Base-by-base conservation (phyloP, 1,139 yeast genomes). In the Scheffersomyces cryptocercus region DNA sequence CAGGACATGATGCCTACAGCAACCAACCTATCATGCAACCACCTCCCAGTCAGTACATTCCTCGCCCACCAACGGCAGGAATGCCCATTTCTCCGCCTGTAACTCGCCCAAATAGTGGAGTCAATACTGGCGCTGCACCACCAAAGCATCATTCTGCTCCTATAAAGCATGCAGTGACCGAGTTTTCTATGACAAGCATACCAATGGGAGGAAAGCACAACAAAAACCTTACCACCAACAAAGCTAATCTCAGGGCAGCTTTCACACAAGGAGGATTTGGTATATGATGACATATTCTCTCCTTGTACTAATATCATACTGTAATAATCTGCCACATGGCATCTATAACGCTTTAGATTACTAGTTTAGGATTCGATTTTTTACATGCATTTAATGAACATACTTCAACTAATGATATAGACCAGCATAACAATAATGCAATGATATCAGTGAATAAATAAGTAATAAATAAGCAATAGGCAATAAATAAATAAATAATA, bases 191-290 rank as follows among this genome's bases (percentile, higher is more conserved):
- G 64, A 63, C 62, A 62, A 62, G 63, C 38, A 64, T 72, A 59
- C 79, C 79, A 9, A 46, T 59, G 7, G 73, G 67, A 3, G 65
- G 58, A 16, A 65, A 56, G 44, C 59, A 53, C 50, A 61, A 69
- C 46, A 73, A 73, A 56, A 72, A 73, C 48, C 53, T 56, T 30
- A 59, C 55, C 15, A 53, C 62, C 11, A 70, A 70, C 46, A 70
- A 70, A 46, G 78, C 75, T 2, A 61, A 65, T 37, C 56, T 74
- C 42, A 59, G 79, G 41, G 70, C 75, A 9, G 78, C 77, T 1
- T 65, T 74, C 43, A 65, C 65, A 42, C 70, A 67, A 40, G 72
- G 73, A 0, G 59, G 62, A 35, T 74, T 72, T 56, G 79, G 79
- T 9, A 72, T 74, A 36, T 70, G 57, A 48, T 16, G 12, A 20